A percentile compares a stretch with the other conserved stretches of the same genome.
Evolutionary conservation across 371 early-diverging fungal genomes (phyloP).

Genomic region (Enterospora canceri): DNA sequence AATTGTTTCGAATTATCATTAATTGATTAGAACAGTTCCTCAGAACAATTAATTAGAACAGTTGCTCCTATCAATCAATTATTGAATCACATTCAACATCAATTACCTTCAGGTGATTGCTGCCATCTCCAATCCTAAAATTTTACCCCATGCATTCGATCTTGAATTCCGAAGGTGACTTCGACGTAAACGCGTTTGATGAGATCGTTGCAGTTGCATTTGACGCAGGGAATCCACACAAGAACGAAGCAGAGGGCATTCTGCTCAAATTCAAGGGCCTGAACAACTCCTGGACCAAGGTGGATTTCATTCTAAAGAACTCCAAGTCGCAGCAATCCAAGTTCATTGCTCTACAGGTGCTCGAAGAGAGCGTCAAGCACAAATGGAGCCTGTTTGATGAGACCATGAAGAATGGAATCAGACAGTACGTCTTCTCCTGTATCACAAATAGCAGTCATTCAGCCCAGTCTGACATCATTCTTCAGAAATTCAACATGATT

Average conservation of each 20-base stretch:
- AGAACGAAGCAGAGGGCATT: slow-evolving; percentile 44
- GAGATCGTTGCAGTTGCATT: slow-evolving; percentile 36
- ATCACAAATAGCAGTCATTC: slow-evolving; percentile 20
- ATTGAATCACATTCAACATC: background rate
- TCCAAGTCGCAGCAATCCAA: slow-evolving; percentile 68
- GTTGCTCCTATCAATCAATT: background rate
- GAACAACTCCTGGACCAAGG: slow-evolving; percentile 84
- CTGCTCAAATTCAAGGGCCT: slow-evolving; percentile 82
- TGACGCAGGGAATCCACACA: slow-evolving; percentile 13
- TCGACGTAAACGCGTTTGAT: slow-evolving; percentile 52
- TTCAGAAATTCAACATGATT: slow-evolving; percentile 51
- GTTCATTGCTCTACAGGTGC: slow-evolving; percentile 81
- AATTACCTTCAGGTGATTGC: background rate
- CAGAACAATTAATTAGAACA: background rate
- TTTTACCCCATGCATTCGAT: slow-evolving; percentile 46
- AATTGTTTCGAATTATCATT: too few species aligned
- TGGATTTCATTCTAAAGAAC: slow-evolving; percentile 76
- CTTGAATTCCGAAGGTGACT: slow-evolving; percentile 44
- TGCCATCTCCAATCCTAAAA: background rate
- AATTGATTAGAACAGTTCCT: too few species aligned
- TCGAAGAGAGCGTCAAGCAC: slow-evolving; percentile 85
- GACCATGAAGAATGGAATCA: slow-evolving; percentile 70
- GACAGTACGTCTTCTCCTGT: slow-evolving; percentile 49
- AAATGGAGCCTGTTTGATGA: slow-evolving; percentile 81
- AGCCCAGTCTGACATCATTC: slow-evolving; percentile 3